Conservation (phyloP, 352 stramenopile species). For the Pythium rishiriense region DNA sequence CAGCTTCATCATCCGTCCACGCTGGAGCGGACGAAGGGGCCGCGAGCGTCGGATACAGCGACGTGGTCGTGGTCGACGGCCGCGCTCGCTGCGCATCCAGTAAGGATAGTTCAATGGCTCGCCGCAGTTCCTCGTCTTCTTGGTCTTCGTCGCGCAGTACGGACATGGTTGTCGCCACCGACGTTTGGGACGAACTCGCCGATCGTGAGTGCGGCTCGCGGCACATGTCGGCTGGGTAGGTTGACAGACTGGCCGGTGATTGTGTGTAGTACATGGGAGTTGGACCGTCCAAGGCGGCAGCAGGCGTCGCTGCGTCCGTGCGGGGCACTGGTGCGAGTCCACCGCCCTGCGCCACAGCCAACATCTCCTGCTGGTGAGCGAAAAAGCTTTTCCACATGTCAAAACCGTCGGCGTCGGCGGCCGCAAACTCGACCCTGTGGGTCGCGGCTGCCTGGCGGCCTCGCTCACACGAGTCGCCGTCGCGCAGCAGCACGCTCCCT, state of each 20-base stretch:
- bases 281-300: neutral
- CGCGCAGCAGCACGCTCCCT: conserved; percentile 29
- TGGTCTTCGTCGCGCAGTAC: conserved; percentile 28
- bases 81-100: conserved; percentile 2
- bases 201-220: conserved; percentile 8
- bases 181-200: conserved; percentile 6
- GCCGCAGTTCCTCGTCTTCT: conserved; percentile 56
- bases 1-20: conserved; percentile 28
- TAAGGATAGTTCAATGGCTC: conserved; percentile 59
- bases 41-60: conserved; percentile 20
- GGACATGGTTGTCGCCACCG: conserved; percentile 21
- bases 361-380: conserved; percentile 43
- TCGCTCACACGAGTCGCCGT: conserved; percentile 34
- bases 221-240: conserved; percentile 15
- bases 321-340: too few species aligned
- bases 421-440: conserved; percentile 62
- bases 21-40: conserved; percentile 35
- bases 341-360: neutral
- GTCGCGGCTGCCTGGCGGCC: conserved; percentile 32
- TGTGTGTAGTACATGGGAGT: conserved; percentile 11
- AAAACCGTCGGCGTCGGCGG: conserved; percentile 42
- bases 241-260: neutral
- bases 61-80: neutral
- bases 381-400: conserved; percentile 70
- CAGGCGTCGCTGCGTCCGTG: neutral